Evolutionary conservation across 192 early-diverging fungal genomes (phyloP), one percentile per base, ranked within the genome.

Genomic region (Chytriomyces sp.): DNA sequence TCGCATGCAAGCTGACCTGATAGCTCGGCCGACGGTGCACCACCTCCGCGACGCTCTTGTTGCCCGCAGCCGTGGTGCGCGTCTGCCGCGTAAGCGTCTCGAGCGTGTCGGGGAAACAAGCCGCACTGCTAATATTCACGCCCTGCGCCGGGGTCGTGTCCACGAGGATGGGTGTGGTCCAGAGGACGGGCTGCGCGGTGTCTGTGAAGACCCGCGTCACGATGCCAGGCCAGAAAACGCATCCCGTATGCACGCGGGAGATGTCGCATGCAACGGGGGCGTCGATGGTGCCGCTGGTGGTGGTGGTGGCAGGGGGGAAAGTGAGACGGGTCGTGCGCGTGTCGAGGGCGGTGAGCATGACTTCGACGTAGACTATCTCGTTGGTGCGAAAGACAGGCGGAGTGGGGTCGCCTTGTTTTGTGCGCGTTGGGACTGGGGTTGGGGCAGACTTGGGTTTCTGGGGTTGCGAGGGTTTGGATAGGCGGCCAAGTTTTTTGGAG

Each of bases 291-390:
- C 3, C 22, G 32, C 7, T 19, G 32, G 26, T 36, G 5, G 56
- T 19, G 32, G 25, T 39, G 19, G 56, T n/a, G 5, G 58, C 19
- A n/a, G 36, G 5, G 5, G 55, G 55, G 0, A 61, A 37, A 19
- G 32, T 31, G 14, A 61, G 30, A 10, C 38, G 25, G 31, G 30
- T 61, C 22, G n/a, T 17, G 12, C 7, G 8, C 17, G 32, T 30
- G 25, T 34, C 22, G 2, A 36, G 12, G 5, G 59, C 22, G 12
- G 59, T 61, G 39, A 71, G 39, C n/a, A 71, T 26, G 57, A 44
- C 58, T 60, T 71, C 69, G 39, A 71, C 39, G 34, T 34, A 71
- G 28, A 71, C 69, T 6, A 71, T 59, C 17, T 71, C 69, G 28
- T 60, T 39, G 5, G 14, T 0, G 14, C 57, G 30, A 58, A 39